A percentile compares a stretch with the other conserved stretches of the same genome.
Evolutionary conservation across 257 asterid genomes (phyloP).

Genomic region (Rubia yunnanensis): DNA sequence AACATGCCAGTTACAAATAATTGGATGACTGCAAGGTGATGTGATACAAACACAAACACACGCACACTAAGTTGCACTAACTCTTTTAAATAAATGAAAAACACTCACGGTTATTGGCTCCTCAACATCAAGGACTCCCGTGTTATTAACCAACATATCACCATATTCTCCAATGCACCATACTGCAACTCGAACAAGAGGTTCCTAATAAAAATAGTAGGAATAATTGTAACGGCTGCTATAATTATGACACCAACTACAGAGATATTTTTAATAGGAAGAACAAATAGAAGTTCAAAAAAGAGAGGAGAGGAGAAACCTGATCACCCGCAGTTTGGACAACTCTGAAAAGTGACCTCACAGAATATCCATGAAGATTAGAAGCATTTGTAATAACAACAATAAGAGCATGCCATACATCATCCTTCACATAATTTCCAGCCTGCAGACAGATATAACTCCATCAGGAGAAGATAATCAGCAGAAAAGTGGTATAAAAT

Average conservation of each 20-base stretch:
- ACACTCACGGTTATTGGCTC: constrained; percentile 77
- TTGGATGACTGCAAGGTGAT: not conserved
- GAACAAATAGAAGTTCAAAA: not conserved
- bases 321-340: constrained; percentile 65
- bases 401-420: constrained; percentile 91
- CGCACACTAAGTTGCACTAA: constrained; percentile 6
- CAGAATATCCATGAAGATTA: constrained; percentile 83
- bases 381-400: constrained; percentile 88
- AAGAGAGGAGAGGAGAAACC: constrained; percentile 26
- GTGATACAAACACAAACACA: not conserved
- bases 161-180: constrained; percentile 99
- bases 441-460: constrained; percentile 46
- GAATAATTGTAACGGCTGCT: constrained; percentile 7
- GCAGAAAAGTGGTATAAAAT: not conserved
- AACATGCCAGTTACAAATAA: not conserved
- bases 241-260: not conserved
- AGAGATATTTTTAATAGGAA: not conserved
- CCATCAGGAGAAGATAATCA: not conserved
- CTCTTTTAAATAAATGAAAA: not conserved
- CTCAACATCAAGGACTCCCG: constrained; percentile 70
- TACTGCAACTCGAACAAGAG: constrained; percentile 88
- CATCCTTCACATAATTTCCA: constrained; percentile 89
- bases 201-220: constrained; percentile 49
- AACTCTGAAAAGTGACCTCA: constrained; percentile 73
- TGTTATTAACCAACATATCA: constrained; percentile 65